phyloP scores from a whole-genome alignment of 2,329 filamentous ascomycete species.

The Xylariaceae sp. region DNA sequence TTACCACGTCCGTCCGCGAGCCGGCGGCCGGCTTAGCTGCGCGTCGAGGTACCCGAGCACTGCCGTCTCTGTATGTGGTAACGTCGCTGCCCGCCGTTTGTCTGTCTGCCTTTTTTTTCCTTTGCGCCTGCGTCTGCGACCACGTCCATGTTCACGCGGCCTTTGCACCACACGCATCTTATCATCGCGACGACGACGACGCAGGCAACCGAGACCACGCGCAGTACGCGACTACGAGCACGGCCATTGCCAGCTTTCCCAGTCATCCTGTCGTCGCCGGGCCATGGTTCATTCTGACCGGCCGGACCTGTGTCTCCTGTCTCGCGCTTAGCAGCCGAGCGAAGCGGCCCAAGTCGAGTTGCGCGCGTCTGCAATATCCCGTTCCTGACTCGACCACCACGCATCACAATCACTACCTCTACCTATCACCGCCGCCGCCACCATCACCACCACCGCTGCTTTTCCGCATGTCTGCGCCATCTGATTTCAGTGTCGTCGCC shows the following conservation, averaged over 20 bases:
- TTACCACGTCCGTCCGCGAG: neutral
- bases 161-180: no score
- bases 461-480: slow-evolving; percentile 10
- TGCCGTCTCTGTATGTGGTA: neutral
- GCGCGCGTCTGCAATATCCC: neutral
- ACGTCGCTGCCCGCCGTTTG: no score
- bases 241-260: neutral
- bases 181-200: no score
- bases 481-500: slow-evolving; percentile 9
- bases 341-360: no score
- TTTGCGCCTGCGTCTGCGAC: neutral
- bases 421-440: neutral
- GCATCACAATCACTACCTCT: no score
- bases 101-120: neutral
- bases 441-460: neutral
- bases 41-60: neutral
- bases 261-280: neutral
- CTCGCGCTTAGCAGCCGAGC: no score
- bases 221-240: no score
- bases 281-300: neutral
- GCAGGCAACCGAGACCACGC: no score
- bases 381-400: no score
- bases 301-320: neutral
- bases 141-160: neutral
- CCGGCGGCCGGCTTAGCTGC: neutral